phyloP scores from a whole-genome alignment of 1,139 yeast species.

The Candida sanyaensis region DNA sequence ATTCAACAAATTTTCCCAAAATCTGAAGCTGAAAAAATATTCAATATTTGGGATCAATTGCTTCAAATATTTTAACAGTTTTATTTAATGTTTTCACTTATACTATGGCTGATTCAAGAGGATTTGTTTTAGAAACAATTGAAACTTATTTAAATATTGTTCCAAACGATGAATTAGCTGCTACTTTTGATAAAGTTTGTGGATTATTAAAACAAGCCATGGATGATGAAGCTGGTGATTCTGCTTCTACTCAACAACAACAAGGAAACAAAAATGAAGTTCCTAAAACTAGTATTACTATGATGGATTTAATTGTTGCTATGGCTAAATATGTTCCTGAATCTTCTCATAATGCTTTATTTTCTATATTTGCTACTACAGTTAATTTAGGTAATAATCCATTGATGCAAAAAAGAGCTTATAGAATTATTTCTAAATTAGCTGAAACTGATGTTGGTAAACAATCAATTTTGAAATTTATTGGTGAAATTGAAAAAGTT shows the following conservation, averaged over 20 bases:
- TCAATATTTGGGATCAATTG: conserved; percentile 61
- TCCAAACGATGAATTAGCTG: conserved; percentile 63
- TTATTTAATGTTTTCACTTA: conserved; percentile 89
- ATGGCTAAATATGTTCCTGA: conserved; percentile 83
- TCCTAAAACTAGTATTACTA: conserved; percentile 69
- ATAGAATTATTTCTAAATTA: conserved; percentile 73
- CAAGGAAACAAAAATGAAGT: conserved; percentile 24
- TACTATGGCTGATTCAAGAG: conserved; percentile 81
- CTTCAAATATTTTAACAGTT: conserved; percentile 80
- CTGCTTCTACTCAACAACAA: conserved; percentile 14
- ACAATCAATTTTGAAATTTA: conserved; percentile 49
- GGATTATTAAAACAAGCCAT: conserved; percentile 72
- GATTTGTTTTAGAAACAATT: conserved; percentile 81
- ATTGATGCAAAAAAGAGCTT: conserved; percentile 85
- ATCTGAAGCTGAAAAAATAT: conserved; percentile 56
- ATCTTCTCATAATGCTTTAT: conserved; percentile 69
- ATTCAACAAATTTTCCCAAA: conserved; percentile 63
- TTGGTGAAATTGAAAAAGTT: conserved; percentile 60
- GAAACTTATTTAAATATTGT: conserved; percentile 77
- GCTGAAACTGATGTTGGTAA: conserved; percentile 71
- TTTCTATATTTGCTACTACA: conserved; percentile 74
- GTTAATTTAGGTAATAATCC: conserved; percentile 57
- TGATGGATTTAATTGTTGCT: conserved; percentile 88
- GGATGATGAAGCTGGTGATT: conserved; percentile 53
- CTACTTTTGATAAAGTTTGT: conserved; percentile 86